Evolutionary conservation across 1,284 basidiomycete genomes (phyloP).

Genomic region (Boletellus sp.): DNA sequence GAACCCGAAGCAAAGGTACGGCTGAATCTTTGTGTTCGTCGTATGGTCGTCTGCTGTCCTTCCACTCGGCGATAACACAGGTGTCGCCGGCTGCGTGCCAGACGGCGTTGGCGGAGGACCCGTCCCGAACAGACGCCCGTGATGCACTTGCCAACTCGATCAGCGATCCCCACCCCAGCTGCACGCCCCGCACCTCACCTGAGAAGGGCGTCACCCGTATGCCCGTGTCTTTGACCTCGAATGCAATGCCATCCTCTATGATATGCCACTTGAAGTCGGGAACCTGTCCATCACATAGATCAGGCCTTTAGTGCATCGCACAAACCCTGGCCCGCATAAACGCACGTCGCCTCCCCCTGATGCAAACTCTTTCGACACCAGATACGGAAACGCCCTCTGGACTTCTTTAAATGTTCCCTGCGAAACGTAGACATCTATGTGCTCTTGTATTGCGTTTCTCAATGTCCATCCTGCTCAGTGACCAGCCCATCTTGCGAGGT

Average conservation of each 20-base stretch:
- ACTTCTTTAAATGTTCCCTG: constrained; percentile 63
- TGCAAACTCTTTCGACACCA: constrained; percentile 70
- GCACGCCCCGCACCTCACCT: constrained; percentile 40
- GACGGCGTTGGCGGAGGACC: constrained; percentile 40
- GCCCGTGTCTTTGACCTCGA: constrained; percentile 62
- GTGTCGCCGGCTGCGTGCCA: constrained; percentile 45
- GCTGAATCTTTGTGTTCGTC: constrained; percentile 35
- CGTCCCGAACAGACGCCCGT: constrained; percentile 56
- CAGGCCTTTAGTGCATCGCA: not conserved
- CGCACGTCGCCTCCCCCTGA: constrained; percentile 76
- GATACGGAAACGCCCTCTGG: constrained; percentile 70
- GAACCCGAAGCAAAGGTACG: constrained; percentile 75
- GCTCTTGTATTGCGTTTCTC: constrained; percentile 57
- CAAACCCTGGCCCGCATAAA: constrained; percentile 10
- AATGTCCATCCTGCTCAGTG: constrained; percentile 67
- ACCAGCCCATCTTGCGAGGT: constrained; percentile 1
- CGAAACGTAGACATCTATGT: constrained; percentile 74
- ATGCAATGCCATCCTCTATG: constrained; percentile 59
- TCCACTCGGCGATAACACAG: constrained; percentile 21
- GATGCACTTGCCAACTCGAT: constrained; percentile 47
- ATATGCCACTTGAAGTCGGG: constrained; percentile 80
- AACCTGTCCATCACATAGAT: constrained; percentile 42
- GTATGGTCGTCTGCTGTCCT: constrained; percentile 7
- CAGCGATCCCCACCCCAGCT: not conserved
- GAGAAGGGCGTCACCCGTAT: constrained; percentile 64